Conservation (phyloP, 169 alveolate genomes). For the Cryptosporidium andersoni region DNA sequence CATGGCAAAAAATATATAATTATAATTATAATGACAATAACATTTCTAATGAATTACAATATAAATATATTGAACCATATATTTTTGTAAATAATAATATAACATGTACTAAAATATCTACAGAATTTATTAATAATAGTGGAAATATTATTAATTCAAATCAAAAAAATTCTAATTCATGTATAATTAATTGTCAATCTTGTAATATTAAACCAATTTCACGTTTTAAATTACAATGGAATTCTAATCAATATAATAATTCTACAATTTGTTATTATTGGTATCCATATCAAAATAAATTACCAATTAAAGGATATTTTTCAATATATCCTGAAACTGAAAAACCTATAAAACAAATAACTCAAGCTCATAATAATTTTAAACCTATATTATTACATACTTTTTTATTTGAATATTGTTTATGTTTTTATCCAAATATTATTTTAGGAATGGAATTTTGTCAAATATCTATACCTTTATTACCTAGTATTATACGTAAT, state of each 20-base stretch:
- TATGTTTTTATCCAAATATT: constrained; percentile 49
- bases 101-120: constrained; percentile 22
- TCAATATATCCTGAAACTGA: constrained; percentile 42
- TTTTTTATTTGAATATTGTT: constrained; percentile 45
- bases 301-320: constrained; percentile 59
- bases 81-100: constrained; percentile 11
- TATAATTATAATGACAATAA: not conserved
- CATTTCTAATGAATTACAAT: not conserved
- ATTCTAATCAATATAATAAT: constrained; percentile 8
- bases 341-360: constrained; percentile 45
- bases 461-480: constrained; percentile 27
- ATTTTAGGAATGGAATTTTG: constrained; percentile 49
- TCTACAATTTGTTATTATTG: constrained; percentile 25
- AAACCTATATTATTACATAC: constrained; percentile 47
- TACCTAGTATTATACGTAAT: constrained; percentile 24
- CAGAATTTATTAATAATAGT: constrained; percentile 8
- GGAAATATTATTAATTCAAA: not conserved
- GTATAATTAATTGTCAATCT: not conserved
- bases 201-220: constrained; percentile 2
- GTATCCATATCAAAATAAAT: constrained; percentile 45
- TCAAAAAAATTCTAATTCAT: not conserved
- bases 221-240: constrained; percentile 38
- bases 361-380: constrained; percentile 21
- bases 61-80: constrained; percentile 33
- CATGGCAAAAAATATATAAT: constrained; percentile 36